A percentile compares a stretch with the other conserved stretches of the same genome.
phyloP scores from a whole-genome alignment of 768 basidiomycete genomes.

The Dictyophora rubrovolvata region DNA sequence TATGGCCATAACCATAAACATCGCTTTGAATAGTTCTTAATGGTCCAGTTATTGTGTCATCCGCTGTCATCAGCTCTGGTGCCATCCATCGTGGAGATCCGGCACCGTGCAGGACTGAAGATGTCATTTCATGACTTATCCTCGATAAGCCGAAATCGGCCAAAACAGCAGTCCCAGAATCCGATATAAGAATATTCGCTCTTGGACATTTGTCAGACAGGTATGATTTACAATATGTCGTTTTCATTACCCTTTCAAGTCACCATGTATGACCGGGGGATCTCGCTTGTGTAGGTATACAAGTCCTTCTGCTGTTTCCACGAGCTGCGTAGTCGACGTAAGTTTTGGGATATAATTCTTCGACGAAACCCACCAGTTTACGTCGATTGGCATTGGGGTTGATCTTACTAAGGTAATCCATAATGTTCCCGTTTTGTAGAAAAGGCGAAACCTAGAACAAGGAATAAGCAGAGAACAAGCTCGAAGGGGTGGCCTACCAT shows the following conservation, averaged over 20 bases:
- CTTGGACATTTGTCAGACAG: slow-evolving; percentile 16
- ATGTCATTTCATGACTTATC: slow-evolving; percentile 14
- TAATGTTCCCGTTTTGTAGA: slow-evolving; percentile 18
- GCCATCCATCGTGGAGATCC: slow-evolving; percentile 24
- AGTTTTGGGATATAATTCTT: background rate
- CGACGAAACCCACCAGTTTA: background rate
- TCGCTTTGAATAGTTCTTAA: slow-evolving; percentile 1
- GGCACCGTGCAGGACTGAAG: slow-evolving; percentile 18
- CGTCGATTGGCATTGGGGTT: background rate
- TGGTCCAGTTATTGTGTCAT: background rate
- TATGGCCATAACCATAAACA: slow-evolving; percentile 7
- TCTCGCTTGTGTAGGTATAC: slow-evolving; percentile 31
- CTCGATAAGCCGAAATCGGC: slow-evolving; percentile 38
- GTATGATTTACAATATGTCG: background rate
- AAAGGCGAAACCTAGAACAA: slow-evolving; percentile 14
- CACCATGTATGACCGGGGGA: slow-evolving; percentile 27
- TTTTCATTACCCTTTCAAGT: slow-evolving; percentile 16
- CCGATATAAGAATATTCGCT: slow-evolving; percentile 38
- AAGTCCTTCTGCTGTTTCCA: slow-evolving; percentile 34
- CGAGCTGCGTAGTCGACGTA: slow-evolving; percentile 21
- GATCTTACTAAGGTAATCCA: slow-evolving; percentile 13
- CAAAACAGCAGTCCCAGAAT: slow-evolving; percentile 31
- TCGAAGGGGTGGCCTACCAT: background rate
- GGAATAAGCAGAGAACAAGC: background rate
- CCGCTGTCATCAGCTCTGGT: slow-evolving; percentile 20